Evolutionary conservation across 2,329 filamentous ascomycete species (phyloP).

Genomic region (Leptographium lundbergii): DNA sequence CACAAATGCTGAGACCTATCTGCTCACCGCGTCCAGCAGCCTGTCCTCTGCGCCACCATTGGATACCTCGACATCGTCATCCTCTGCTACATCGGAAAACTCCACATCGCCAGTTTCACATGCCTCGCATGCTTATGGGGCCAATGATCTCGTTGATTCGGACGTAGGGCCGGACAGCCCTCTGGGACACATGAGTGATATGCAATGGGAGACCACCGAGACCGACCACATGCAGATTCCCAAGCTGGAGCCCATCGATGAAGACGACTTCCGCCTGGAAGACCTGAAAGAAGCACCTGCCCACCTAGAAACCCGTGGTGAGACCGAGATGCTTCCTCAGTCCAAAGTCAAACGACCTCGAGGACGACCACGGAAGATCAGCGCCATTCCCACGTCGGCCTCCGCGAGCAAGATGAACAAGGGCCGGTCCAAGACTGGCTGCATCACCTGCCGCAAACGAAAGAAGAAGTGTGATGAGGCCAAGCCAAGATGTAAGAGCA

Average conservation of each 20-base stretch:
- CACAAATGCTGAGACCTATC: constrained; percentile 12
- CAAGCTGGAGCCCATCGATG: constrained; percentile 44
- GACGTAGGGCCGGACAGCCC: constrained; percentile 1
- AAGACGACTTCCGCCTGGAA: constrained; percentile 39
- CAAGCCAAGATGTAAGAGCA: constrained; percentile 48
- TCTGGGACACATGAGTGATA: constrained; percentile 24
- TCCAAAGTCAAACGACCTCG: constrained; percentile 51
- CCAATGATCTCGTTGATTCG: constrained; percentile 17
- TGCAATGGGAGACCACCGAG: constrained; percentile 29
- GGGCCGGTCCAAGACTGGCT: constrained; percentile 58
- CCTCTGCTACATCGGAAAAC: constrained; percentile 28
- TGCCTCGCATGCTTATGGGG: constrained; percentile 30
- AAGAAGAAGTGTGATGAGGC: constrained; percentile 65
- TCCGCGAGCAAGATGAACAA: constrained; percentile 61
- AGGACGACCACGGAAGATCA: constrained; percentile 73
- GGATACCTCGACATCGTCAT: constrained; percentile 21
- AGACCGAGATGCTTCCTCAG: neutral
- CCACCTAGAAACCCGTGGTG: constrained; percentile 13
- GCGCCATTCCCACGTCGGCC: constrained; percentile 40
- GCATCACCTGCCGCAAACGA: constrained; percentile 52
- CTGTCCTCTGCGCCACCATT: constrained; percentile 3
- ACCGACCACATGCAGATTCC: constrained; percentile 27
- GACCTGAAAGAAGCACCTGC: constrained; percentile 34
- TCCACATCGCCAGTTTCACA: constrained; percentile 36
- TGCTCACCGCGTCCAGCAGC: constrained; percentile 13